Base-by-base conservation (phyloP, 106 monocot species). In the Iris macrosiphon region DNA sequence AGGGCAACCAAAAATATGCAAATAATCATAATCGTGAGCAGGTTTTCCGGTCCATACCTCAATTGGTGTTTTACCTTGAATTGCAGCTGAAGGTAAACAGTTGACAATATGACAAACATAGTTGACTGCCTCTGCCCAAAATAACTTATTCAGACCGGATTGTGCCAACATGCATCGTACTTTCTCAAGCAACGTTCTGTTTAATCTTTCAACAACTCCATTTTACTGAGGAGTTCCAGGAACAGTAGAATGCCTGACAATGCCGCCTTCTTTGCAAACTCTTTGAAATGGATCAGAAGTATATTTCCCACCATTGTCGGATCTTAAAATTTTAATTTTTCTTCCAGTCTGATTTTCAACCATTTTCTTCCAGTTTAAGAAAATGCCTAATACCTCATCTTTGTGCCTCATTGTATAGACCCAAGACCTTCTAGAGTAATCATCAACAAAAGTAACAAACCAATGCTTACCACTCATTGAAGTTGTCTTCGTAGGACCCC, bases 391-490 rank as follows among this genome's bases (percentile, higher is more conserved):
- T 2, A 52, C 31, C 28, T 31, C 14, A 31, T 15, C 31, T 15
- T 31, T 52, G 2, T 52, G 15, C 0, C 27, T 49, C 24, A 43
- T 15, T 3, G 27, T 25, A 11, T 25, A 49, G 1, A 25, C 22
- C 25, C 23, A 49, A 48, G 27, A 4, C 22, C 48, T 61, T 47
- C 46, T 61, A 21, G 19, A 61, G 31, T 47, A 47, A 6, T 48
- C 32, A 61, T 47, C 61, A 61, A 61, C 32, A 48, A 47, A 47
- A 22, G 31, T 20, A 11, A 61, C 1, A 31, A 46, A 33, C 31
- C 33, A 61, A 16, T 27, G 6, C 0, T 8, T 7, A 48, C 61
- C 31, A 34, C 61, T 33, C 14, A 47, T 61, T 3, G 31, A 61
- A 12, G 47, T 9, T 6, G 48, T 30, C 4, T 5, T 20, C 31